These are phyloP conservation scores for Hypomontagnella monticulosa DNA, from an alignment of 495 filamentous ascomycete species.

Conservation along the genomic window DNA sequence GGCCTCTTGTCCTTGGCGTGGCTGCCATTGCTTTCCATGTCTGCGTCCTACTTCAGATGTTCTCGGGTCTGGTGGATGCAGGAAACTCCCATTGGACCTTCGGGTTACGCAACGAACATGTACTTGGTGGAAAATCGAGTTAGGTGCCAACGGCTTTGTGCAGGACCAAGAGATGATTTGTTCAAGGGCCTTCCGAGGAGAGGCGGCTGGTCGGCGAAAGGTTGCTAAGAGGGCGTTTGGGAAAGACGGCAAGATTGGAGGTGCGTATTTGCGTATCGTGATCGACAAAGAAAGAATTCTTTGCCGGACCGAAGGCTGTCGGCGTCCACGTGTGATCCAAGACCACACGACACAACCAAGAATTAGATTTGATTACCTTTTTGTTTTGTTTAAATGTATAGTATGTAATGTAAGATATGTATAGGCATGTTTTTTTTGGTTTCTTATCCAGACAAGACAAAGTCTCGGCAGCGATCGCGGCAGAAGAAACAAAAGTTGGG, in stretches of 20 bases:
- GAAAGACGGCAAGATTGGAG: slow-evolving; percentile 26
- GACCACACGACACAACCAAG: slow-evolving; percentile 24
- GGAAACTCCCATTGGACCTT: slow-evolving; percentile 58
- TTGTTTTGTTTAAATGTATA: neutral
- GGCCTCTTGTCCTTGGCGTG: slow-evolving; percentile 61
- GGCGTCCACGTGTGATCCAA: slow-evolving; percentile 41
- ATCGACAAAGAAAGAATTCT: slow-evolving; percentile 36
- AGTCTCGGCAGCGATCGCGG: slow-evolving; percentile 41
- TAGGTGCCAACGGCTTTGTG: slow-evolving; percentile 58
- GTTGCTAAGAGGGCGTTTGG: slow-evolving; percentile 17
- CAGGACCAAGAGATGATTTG: slow-evolving; percentile 51
- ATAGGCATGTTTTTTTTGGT: neutral
- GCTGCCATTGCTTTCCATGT: slow-evolving; percentile 56
- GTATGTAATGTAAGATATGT: neutral
- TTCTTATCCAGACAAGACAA: slow-evolving; percentile 35
- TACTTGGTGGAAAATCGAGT: slow-evolving; percentile 59
- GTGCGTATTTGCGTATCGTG: slow-evolving; percentile 42
- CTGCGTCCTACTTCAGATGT: slow-evolving; percentile 47
- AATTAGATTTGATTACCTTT: slow-evolving; percentile 18
- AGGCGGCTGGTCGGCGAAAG: slow-evolving; percentile 39
- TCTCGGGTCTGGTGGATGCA: slow-evolving; percentile 44
- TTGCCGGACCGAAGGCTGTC: slow-evolving; percentile 38
- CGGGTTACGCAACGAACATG: slow-evolving; percentile 61
- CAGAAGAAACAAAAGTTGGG: slow-evolving; percentile 7
- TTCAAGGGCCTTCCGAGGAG: slow-evolving; percentile 35